Conservation (phyloP, 2,329 filamentous ascomycete species). For the Pseudogymnoascus verrucosus region DNA sequence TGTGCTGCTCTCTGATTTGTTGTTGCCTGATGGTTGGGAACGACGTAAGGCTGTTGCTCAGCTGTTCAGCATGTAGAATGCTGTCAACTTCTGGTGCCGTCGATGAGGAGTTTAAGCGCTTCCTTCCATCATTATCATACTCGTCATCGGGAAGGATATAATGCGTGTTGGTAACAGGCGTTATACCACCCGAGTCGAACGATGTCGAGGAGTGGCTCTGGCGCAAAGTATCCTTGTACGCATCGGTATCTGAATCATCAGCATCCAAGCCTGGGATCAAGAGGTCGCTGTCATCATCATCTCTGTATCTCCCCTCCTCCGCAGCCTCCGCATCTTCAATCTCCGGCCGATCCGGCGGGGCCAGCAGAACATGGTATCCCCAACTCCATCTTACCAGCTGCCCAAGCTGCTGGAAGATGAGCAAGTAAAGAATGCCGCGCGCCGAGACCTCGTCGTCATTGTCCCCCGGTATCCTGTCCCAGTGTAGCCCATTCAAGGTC, state of each 20-base stretch:
- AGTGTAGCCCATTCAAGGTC: constrained; percentile 85
- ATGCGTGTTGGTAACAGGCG: constrained; percentile 23
- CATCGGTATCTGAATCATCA: constrained; percentile 31
- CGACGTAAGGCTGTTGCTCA: constrained; percentile 49
- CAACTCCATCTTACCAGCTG: constrained; percentile 96
- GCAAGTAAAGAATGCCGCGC: constrained; percentile 85
- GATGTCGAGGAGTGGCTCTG: constrained; percentile 16
- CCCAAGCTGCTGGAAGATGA: constrained; percentile 96
- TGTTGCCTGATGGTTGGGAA: constrained; percentile 48
- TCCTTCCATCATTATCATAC: constrained; percentile 30
- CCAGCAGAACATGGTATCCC: constrained; percentile 93
- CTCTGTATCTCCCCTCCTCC: constrained; percentile 48
- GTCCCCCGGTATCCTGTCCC: constrained; percentile 83
- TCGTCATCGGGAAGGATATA: constrained; percentile 32
- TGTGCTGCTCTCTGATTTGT: constrained; percentile 21
- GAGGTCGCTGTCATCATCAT: constrained; percentile 38
- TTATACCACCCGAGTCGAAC: constrained; percentile 28
- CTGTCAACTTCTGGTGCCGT: constrained; percentile 16
- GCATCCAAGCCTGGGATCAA: constrained; percentile 40
- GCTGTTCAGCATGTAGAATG: constrained; percentile 24
- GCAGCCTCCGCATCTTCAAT: constrained; percentile 34
- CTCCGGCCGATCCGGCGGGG: constrained; percentile 65
- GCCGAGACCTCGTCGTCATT: constrained; percentile 93
- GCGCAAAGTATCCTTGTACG: constrained; percentile 20
- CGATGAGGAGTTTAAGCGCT: constrained; percentile 20